phyloP scores from a whole-genome alignment of 139 green algal species.

The Asterochloris erici region DNA sequence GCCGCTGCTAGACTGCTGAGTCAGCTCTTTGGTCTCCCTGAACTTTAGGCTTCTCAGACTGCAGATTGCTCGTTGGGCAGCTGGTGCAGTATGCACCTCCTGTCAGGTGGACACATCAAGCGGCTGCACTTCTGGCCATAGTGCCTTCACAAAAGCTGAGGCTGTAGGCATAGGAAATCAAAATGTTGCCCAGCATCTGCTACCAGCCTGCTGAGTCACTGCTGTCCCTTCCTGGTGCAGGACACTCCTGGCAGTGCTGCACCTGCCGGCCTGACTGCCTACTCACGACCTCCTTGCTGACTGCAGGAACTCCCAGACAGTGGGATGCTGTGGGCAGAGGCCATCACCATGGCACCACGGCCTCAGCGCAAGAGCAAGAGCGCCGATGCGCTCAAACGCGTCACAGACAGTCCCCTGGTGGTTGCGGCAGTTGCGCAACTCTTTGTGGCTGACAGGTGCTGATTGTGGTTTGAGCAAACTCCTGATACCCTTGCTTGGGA shows the following conservation, averaged over 20 bases:
- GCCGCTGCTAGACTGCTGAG: too few relatives aligned
- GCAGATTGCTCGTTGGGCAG: background rate
- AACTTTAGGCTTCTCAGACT: too few relatives aligned
- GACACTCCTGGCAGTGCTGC: background rate
- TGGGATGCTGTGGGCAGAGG: constrained; percentile 86
- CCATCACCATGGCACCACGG: constrained; percentile 80
- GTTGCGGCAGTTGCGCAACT: constrained; percentile 85
- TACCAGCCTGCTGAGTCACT: background rate
- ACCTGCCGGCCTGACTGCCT: background rate
- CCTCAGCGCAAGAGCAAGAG: constrained; percentile 68
- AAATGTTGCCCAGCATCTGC: background rate
- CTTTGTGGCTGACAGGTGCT: constrained; percentile 77
- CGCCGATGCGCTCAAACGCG: constrained; percentile 92
- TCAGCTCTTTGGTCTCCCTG: too few relatives aligned
- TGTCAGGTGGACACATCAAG: too few relatives aligned
- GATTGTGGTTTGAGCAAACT: constrained; percentile 34
- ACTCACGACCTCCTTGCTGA: background rate
- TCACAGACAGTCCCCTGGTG: constrained; percentile 82
- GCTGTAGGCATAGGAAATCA: too few relatives aligned
- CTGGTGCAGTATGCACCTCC: too few relatives aligned
- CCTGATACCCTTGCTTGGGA: constrained; percentile 38
- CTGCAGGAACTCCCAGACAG: constrained; percentile 85
- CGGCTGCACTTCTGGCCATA: too few relatives aligned
- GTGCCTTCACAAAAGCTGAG: too few relatives aligned
- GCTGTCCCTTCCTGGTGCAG: background rate